phyloP scores from a whole-genome alignment of 2,329 filamentous ascomycete species.

The Botrytis aclada region DNA sequence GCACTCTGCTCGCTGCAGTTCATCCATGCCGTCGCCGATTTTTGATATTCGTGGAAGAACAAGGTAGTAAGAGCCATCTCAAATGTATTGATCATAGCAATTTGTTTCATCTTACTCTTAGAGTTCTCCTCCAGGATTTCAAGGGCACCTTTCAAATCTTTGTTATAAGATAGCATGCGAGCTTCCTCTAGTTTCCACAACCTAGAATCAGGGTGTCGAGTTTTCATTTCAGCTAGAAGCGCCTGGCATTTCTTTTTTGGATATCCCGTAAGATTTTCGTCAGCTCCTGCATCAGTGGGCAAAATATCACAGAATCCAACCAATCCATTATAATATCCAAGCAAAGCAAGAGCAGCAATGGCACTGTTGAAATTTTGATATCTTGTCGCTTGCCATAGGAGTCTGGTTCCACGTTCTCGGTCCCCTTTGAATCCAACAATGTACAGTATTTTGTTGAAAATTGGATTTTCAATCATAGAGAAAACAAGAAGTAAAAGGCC shows the following conservation, averaged over 20 bases:
- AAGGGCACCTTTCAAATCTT: slow-evolving; percentile 65
- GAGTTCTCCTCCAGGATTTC: slow-evolving; percentile 57
- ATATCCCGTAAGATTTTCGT: slow-evolving; percentile 63
- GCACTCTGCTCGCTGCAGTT: slow-evolving; percentile 76
- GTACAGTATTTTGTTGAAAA: slow-evolving; percentile 80
- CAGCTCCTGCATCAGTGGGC: slow-evolving; percentile 55
- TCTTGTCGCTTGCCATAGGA: slow-evolving; percentile 87
- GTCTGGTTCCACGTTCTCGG: slow-evolving; percentile 72
- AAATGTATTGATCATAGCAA: slow-evolving; percentile 80
- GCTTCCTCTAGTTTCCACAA: slow-evolving; percentile 90
- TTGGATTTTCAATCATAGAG: slow-evolving; percentile 81
- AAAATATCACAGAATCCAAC: slow-evolving; percentile 87
- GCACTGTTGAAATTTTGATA: slow-evolving; percentile 91
- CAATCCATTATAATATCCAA: slow-evolving; percentile 86
- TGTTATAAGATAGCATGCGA: slow-evolving; percentile 66
- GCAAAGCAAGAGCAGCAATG: slow-evolving; percentile 74
- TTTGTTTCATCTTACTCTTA: slow-evolving; percentile 77
- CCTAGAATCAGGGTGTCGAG: slow-evolving; percentile 74
- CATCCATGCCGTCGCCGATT: slow-evolving; percentile 72
- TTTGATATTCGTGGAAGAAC: slow-evolving; percentile 73
- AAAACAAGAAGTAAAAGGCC: slow-evolving; percentile 81
- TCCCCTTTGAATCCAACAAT: slow-evolving; percentile 92
- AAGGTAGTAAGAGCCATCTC: slow-evolving; percentile 77
- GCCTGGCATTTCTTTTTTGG: slow-evolving; percentile 64
- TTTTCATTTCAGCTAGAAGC: slow-evolving; percentile 71